Evolutionary conservation across 2,329 filamentous ascomycete genomes (phyloP), one percentile per base, ranked within the genome.

Genomic region (Arthroderma sp.): DNA sequence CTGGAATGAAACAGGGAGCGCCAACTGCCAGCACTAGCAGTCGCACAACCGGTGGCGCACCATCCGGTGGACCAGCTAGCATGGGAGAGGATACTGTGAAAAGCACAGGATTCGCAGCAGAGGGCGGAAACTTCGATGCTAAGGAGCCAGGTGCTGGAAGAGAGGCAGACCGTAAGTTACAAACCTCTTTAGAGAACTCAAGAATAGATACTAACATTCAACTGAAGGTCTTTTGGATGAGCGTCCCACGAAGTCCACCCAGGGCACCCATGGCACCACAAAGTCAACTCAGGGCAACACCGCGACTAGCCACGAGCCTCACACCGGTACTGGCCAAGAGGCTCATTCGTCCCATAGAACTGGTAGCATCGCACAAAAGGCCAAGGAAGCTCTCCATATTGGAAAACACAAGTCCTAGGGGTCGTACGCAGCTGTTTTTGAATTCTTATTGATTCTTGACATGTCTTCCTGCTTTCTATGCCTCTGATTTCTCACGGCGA

Each of bases 141-240:
- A 65, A 64, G 6, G 79, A 79, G 59, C 79, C 83, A 0, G 84
- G 84, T 9, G 85, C 85, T 9, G 83, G 82, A 2, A 73, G 70
- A 37, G 85, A 88, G 68, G 84, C 84, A 60, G 82, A 85, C 62
- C 78, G 85, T 84, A 69, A 65, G 72, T 69, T 44, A 19, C 19
- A 31, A 31, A n/a, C 11, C 47, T 9, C 28, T 33, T 33, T 2
- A 9, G 23, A 31, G 19, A n/a, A 33, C 11, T 15, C 0, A 44
- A n/a, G 13, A 55, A 51, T 19, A 28, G 4, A 38, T 33, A 23
- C 13, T 33, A 23, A 37, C 21, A 21, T 38, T 44, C 9, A n/a
- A 54, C 13, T 51, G 28, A 31, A 60, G 59, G 59, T 43, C 54
- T 60, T 33, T 13, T 59, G 21, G 59, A 60, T 25, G 57, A 60